Evolutionary conservation across 2,329 filamentous ascomycete species (phyloP).

Genomic region (Chrysosporium keratinophilum): DNA sequence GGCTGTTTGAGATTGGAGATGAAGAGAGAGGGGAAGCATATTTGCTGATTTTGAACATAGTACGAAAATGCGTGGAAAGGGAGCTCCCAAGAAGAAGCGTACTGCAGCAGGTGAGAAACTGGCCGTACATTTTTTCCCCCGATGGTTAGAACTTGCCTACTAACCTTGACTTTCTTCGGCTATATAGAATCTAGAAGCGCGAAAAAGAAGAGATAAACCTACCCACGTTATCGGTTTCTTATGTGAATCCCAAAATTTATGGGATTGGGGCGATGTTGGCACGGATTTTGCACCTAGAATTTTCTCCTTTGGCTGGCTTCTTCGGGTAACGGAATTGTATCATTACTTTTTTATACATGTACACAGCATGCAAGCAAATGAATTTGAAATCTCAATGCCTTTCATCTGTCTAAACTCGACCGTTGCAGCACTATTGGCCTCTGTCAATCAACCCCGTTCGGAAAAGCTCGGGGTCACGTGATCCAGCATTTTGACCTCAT

Average conservation of each 20-base stretch:
- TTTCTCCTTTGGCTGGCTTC: not conserved
- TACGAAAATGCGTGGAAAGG: slow-evolving; percentile 66
- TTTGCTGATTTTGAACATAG: slow-evolving; percentile 31
- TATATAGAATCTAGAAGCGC: slow-evolving; percentile 12
- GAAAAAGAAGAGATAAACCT: slow-evolving; percentile 14
- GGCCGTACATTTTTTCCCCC: not conserved
- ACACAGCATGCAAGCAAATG: not conserved
- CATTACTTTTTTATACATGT: slow-evolving; percentile 3
- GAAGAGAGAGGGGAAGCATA: not conserved
- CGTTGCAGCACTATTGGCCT: not conserved
- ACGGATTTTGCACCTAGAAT: slow-evolving; percentile 1
- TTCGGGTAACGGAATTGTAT: slow-evolving; percentile 2
- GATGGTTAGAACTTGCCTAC: not conserved
- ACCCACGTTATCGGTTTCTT: not conserved
- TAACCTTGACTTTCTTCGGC: not conserved
- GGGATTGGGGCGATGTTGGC: not conserved
- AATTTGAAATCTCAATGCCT: not conserved
- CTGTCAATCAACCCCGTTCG: not conserved
- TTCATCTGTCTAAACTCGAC: too few species aligned
- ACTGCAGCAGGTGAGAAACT: slow-evolving; percentile 30
- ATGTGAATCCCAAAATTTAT: not conserved
- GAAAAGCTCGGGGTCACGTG: not conserved
- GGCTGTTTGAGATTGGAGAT: not conserved
- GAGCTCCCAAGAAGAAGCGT: slow-evolving; percentile 74
- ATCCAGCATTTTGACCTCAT: not conserved